phyloP scores from a whole-genome alignment of 2,329 filamentous ascomycete genomes.

The Pestalotiopsis sp. region DNA sequence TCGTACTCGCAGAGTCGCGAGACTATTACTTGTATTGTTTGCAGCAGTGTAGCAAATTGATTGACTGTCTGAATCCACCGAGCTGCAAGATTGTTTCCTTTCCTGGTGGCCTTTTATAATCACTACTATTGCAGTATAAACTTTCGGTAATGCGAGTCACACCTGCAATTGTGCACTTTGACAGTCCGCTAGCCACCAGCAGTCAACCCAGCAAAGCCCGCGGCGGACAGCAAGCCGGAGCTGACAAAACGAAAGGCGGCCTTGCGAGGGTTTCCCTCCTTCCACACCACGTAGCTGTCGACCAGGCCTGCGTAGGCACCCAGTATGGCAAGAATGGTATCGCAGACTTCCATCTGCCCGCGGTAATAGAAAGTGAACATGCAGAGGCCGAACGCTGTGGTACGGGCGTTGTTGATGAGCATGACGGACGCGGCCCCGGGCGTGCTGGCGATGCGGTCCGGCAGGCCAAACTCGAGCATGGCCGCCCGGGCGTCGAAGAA shows the following conservation, averaged over 20 bases:
- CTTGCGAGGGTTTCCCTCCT: slow-evolving; percentile 18
- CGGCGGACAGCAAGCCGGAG: not conserved
- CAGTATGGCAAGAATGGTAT: slow-evolving; percentile 26
- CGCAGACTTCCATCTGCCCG: slow-evolving; percentile 20
- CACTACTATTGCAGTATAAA: no score
- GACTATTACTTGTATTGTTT: no score
- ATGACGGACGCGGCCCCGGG: slow-evolving; percentile 24
- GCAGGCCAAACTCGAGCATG: slow-evolving; percentile 31
- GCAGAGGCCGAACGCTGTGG: slow-evolving; percentile 25
- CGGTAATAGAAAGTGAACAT: slow-evolving; percentile 25
- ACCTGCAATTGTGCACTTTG: not conserved
- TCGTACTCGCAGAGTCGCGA: no score
- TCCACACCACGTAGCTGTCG: slow-evolving; percentile 30
- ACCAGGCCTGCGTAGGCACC: slow-evolving; percentile 28
- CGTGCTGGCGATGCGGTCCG: slow-evolving; percentile 21
- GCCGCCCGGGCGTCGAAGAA: slow-evolving; percentile 22
- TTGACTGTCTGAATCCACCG: no score
- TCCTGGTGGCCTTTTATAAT: no score
- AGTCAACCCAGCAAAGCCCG: not conserved
- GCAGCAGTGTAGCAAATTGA: no score
- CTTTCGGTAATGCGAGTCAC: no score
- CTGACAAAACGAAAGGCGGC: not conserved
- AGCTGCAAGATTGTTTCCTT: no score
- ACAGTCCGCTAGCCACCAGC: not conserved
- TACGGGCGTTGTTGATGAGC: slow-evolving; percentile 24